A percentile compares a stretch with the other conserved stretches of the same genome.
These are phyloP conservation scores for Sporothrix euskadiensis DNA, from an alignment of 2,329 filamentous ascomycete species.

Conservation along the genomic window DNA sequence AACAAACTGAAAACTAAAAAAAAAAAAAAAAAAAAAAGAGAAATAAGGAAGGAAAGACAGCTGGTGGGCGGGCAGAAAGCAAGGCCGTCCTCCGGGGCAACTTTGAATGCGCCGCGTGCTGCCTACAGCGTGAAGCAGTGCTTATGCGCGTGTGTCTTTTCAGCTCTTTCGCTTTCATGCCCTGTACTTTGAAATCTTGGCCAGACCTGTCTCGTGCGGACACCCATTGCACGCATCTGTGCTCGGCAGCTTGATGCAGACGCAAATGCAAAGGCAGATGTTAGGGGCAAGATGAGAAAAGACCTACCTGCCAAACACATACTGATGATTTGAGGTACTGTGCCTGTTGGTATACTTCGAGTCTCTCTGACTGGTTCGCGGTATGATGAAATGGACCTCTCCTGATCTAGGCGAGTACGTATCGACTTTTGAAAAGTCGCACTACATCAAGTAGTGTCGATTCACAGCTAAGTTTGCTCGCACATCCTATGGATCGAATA, in stretches of 20 bases:
- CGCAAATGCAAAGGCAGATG: not conserved
- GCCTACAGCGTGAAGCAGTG: constrained; percentile 2
- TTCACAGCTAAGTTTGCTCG: not conserved
- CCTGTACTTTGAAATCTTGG: not conserved
- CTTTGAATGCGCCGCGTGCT: not conserved
- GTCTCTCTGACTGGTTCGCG: no score
- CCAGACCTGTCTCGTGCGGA: not conserved
- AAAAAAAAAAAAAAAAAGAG: not conserved
- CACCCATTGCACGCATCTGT: not conserved
- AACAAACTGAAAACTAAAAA: not conserved
- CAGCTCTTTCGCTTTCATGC: not conserved
- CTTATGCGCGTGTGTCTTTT: not conserved
- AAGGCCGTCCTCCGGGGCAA: not conserved
- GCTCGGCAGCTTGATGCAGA: not conserved
- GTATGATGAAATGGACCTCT: no score
- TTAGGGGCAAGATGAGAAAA: not conserved
- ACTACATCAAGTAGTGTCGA: not conserved
- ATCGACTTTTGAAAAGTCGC: not conserved
- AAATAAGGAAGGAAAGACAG: not conserved
- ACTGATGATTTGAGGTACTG: not conserved
- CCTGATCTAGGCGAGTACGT: not conserved
- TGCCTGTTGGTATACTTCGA: not conserved
- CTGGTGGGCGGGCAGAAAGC: not conserved
- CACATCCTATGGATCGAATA: not conserved
- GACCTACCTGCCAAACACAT: not conserved